Evolutionary conservation across 352 stramenopile genomes (phyloP), one percentile per base, ranked within the genome.

Genomic region (Phytopythium chamaehyphon): DNA sequence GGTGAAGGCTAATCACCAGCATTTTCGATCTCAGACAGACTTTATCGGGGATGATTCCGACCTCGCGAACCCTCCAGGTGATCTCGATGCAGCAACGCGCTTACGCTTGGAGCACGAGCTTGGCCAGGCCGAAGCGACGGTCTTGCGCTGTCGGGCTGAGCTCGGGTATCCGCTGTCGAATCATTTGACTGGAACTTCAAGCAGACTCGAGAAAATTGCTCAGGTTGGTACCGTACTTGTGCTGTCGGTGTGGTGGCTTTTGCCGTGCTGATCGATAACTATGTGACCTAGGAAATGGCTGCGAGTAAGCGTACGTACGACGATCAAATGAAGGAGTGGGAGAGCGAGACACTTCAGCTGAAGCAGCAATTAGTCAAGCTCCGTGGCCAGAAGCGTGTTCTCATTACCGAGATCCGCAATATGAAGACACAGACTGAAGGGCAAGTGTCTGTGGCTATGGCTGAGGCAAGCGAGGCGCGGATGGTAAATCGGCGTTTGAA

Each of bases 401-500:
- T 93, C 9, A 71, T 90, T 35, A 84, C 82, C 1, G 82, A 90
- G 51, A 72, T 93, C 14, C 74, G 76, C 40, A 93, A 93, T 44
- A 71, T 93, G 58, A 80, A 85, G 37, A 76, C 67, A n/a, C 77
- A 93, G 40, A 77, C 61, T 1, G 77, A 90, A 22, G 76, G 82
- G 7, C 82, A 93, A 55, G 70, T 91, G 40, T 64, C 83, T 6
- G 78, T 91, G n/a, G 83, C 80, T 5, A 88, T 91, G 71, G 83
- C 83, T 5, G 83, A 93, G 73, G 83, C 83, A 4, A 85, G 66
- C 39, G 83, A 93, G 53, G 76, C 83, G n/a, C 73, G 83, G n/a
- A 93, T 93, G 83, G 83, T 91, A 42, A 91, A 93, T 49, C 76
- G 71, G 35, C 66, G 83, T 3, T 52, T 93, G 47, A 91, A 93